Conservation (phyloP, 2,329 filamentous ascomycete species). For the Colletotrichum destructivum region DNA sequence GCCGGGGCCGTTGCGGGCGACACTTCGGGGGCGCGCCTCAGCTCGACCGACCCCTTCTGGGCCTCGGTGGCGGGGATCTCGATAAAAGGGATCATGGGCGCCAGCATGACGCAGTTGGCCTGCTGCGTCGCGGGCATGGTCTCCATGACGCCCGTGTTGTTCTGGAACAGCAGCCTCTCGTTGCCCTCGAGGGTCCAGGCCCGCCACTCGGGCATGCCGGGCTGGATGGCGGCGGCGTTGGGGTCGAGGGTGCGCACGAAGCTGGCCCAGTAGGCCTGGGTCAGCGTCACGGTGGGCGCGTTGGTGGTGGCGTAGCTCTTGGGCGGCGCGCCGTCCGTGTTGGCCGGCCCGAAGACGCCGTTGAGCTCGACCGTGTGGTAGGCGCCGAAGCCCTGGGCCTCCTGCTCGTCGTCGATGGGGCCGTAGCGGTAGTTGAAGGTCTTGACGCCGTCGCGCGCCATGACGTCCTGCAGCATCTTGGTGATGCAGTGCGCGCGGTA, state of each 20-base stretch:
- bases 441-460: conserved; percentile 51
- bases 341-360: conserved; percentile 77
- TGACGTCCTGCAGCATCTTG: conserved; percentile 48
- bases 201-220: conserved; percentile 65
- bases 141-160: conserved; percentile 59
- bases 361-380: conserved; percentile 77
- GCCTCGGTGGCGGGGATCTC: conserved; percentile 40
- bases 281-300: conserved; percentile 68
- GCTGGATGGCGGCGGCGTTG: conserved; percentile 64
- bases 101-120: conserved; percentile 46
- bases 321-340: conserved; percentile 65
- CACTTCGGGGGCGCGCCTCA: conserved; percentile 27
- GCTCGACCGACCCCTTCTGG: conserved; percentile 40
- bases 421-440: conserved; percentile 80
- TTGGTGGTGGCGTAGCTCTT: conserved; percentile 72
- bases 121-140: conserved; percentile 46
- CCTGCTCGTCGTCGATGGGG: conserved; percentile 71
- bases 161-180: conserved; percentile 60
- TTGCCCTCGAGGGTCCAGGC: conserved; percentile 52
- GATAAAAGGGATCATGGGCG: conserved; percentile 46
- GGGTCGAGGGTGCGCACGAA: conserved; percentile 79
- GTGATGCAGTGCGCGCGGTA: conserved; percentile 55
- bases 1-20: too few species aligned
- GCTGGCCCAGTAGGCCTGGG: conserved; percentile 82
- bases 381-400: conserved; percentile 72